phyloP scores from a whole-genome alignment of 805 yeast species.

The Lipomyces kockii region DNA sequence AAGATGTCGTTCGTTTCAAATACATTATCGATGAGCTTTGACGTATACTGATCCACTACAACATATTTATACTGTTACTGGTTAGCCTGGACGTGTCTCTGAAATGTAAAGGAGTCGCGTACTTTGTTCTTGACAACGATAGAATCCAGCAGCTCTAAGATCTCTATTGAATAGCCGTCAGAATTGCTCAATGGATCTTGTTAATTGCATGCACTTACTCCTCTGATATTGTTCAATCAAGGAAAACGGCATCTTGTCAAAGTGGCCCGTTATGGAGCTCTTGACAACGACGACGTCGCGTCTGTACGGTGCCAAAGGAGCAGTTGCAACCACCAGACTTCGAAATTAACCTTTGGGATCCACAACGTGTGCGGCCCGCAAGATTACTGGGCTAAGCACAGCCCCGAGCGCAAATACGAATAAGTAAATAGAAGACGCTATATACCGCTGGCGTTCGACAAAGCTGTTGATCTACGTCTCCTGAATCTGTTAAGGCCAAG shows the following conservation, averaged over 20 bases:
- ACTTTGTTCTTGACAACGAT: constrained; percentile 27
- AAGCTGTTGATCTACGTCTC: not conserved
- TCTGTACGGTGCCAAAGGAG: not conserved
- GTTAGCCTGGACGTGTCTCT: not conserved
- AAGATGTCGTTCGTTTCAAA: constrained; percentile 22
- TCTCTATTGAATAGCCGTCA: constrained; percentile 10
- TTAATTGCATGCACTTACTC: constrained; percentile 15
- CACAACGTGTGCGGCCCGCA: not conserved
- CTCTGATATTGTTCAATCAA: constrained; percentile 25
- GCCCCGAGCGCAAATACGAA: not conserved
- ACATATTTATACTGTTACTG: constrained; percentile 49
- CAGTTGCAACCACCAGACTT: not conserved
- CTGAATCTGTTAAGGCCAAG: not conserved
- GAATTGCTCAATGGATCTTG: not conserved
- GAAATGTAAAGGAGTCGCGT: not conserved
- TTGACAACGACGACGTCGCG: not conserved
- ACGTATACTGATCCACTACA: constrained; percentile 63
- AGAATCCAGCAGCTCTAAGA: constrained; percentile 29
- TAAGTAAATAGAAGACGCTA: not conserved
- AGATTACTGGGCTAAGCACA: not conserved
- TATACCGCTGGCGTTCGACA: not conserved
- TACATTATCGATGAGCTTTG: constrained; percentile 51
- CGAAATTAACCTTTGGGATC: not conserved
- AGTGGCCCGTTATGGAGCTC: not conserved
- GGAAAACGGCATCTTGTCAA: constrained; percentile 27